Evolutionary conservation across 345 rosid genomes (phyloP).

Genomic region (Cardamine resedifolia): DNA sequence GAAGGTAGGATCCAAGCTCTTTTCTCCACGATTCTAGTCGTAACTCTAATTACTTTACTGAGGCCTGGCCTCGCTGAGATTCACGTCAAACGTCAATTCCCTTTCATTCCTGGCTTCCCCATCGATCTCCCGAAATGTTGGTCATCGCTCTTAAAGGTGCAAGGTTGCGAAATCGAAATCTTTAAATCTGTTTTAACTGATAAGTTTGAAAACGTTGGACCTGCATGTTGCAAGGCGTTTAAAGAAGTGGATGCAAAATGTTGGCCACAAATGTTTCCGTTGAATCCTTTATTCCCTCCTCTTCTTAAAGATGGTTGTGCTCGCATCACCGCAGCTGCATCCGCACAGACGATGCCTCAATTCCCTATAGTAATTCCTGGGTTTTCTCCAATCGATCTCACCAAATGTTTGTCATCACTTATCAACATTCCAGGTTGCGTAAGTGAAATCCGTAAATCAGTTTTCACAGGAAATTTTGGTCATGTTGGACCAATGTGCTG

Average conservation of each 20-base stretch:
- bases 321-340: too few species aligned
- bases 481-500: too few species aligned
- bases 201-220: neutral
- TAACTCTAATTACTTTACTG: neutral
- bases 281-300: too few species aligned
- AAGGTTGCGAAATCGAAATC: neutral
- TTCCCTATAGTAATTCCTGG: too few species aligned
- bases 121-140: neutral
- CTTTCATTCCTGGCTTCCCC: neutral
- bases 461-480: too few species aligned
- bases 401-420: too few species aligned
- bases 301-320: too few species aligned
- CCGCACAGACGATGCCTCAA: too few species aligned
- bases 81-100: neutral
- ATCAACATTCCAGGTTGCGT: too few species aligned
- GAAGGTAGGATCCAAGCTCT: neutral
- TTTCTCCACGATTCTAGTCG: neutral
- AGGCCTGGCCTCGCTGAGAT: neutral
- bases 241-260: neutral
- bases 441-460: too few species aligned
- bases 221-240: neutral
- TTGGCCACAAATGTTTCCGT: too few species aligned
- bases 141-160: neutral
- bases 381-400: too few species aligned
- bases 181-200: neutral